Conservation (phyloP, 495 filamentous ascomycete species). For the Achaetomiella virescens region DNA sequence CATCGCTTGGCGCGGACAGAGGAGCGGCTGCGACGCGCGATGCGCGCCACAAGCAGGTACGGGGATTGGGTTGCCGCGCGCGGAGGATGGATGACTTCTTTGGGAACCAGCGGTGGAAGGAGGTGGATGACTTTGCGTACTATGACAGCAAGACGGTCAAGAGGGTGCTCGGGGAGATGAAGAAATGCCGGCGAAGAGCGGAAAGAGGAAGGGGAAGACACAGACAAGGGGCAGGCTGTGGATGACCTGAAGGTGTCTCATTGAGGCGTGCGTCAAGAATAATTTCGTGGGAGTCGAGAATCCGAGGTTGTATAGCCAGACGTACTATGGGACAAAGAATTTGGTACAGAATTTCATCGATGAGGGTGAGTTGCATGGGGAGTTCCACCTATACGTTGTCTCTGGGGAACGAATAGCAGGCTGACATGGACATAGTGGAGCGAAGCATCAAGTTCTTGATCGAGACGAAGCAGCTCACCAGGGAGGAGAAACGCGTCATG, state of each 20-base stretch:
- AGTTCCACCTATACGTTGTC: background rate
- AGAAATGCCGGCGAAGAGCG: slow-evolving; percentile 48
- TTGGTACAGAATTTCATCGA: slow-evolving; percentile 85
- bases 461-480: slow-evolving; percentile 55
- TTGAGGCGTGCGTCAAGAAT: slow-evolving; percentile 91
- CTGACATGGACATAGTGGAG: slow-evolving; percentile 38
- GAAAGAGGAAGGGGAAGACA: slow-evolving; percentile 40
- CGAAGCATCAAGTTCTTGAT: slow-evolving; percentile 61
- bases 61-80: slow-evolving; percentile 72
- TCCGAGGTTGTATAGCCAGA: slow-evolving; percentile 85
- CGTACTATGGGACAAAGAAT: slow-evolving; percentile 93
- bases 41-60: slow-evolving; percentile 68
- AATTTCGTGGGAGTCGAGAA: slow-evolving; percentile 97
- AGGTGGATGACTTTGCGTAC: slow-evolving; percentile 84
- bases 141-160: slow-evolving; percentile 81
- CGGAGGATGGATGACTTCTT: slow-evolving; percentile 74
- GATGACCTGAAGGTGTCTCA: slow-evolving; percentile 67
- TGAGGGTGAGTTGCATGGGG: slow-evolving; percentile 48
- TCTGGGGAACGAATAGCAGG: background rate
- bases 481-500: slow-evolving; percentile 69
- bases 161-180: slow-evolving; percentile 69
- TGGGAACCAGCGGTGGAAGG: slow-evolving; percentile 81
- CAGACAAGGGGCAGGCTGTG: slow-evolving; percentile 38
- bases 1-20: slow-evolving; percentile 64
- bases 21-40: slow-evolving; percentile 61